Evolutionary conservation across 2,329 filamentous ascomycete species (phyloP), one percentile per base, ranked within the genome.

Genomic region (Fusarium penzigii): DNA sequence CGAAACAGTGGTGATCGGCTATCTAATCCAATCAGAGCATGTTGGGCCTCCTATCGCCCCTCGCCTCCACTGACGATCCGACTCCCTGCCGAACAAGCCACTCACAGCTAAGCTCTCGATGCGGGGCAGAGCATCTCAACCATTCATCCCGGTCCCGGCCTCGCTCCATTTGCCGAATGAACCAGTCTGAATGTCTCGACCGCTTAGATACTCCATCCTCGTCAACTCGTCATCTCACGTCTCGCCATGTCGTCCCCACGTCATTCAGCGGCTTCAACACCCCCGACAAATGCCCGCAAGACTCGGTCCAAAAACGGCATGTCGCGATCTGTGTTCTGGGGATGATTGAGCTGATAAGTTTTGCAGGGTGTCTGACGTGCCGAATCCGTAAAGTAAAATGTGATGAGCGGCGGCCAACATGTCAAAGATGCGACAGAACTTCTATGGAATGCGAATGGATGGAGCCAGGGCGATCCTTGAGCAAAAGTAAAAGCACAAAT

Each of bases 351-450:
- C 29, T 14, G 29, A 17, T 7, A 36, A 14, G 13, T 14, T 9
- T 12, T 3, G 4, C 29, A 50, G 60, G 60, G 1, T 63, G 60
- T 44, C 29, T 63, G 29, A 63, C 60, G 1, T 63, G 60, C 25
- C 60, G 60, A 6, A 59, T 63, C 8, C 58, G 60, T 7, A 63
- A 63, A 29, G 60, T 63, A 29, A 63, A 63, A 25, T 63, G 60
- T 29, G 60, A 63, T 3, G 60, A 63, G 38, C 46, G 25, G 25
- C 46, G 60, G 4, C 60, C 60, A 0, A 41, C 59, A 13, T 63
- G 60, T 40, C 43, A 54, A 17, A 42, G 58, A 48, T 63, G 60
- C 10, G 48, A 56, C 20, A 58, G 53, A 14, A 48, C 58, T 11
- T 53, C 60, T 0, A 48, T 56, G 2, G 56, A 58, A 29, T 63